These are phyloP conservation scores for Leccinellum rugosiceps DNA, from an alignment of 768 basidiomycete genomes.

Conservation along the genomic window DNA sequence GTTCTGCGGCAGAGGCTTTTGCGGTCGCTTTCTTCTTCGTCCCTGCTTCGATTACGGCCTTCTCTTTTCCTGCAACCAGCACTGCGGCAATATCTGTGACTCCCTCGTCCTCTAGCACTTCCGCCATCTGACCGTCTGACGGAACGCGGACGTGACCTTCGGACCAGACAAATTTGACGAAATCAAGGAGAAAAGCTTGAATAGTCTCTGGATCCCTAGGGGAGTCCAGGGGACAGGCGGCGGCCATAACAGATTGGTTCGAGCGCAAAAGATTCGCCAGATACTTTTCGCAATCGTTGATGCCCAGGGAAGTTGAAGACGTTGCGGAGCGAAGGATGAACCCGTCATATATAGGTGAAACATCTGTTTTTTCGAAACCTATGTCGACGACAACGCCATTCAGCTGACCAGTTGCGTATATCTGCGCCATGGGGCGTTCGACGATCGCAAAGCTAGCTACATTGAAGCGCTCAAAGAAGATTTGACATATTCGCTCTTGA, in stretches of 20 bases:
- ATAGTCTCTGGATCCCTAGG: slow-evolving; percentile 46
- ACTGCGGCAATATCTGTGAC: slow-evolving; percentile 88
- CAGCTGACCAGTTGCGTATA: slow-evolving; percentile 73
- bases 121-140: slow-evolving; percentile 67
- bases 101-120: slow-evolving; percentile 71
- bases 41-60: slow-evolving; percentile 81
- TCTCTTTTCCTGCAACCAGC: slow-evolving; percentile 87
- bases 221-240: slow-evolving; percentile 52
- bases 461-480: slow-evolving; percentile 93
- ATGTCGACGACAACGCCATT: slow-evolving; percentile 82
- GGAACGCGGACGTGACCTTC: slow-evolving; percentile 71
- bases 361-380: slow-evolving; percentile 69
- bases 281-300: slow-evolving; percentile 69
- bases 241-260: slow-evolving; percentile 61
- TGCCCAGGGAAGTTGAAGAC: slow-evolving; percentile 60
- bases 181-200: slow-evolving; percentile 52
- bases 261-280: slow-evolving; percentile 69
- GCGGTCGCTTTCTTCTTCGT: slow-evolving; percentile 74
- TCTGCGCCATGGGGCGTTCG: slow-evolving; percentile 79
- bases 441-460: slow-evolving; percentile 78
- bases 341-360: slow-evolving; percentile 76
- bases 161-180: slow-evolving; percentile 61
- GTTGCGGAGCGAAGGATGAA: slow-evolving; percentile 54
- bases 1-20: slow-evolving; percentile 74
- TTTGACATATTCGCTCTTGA: slow-evolving; percentile 72